Conservation (phyloP, 78 protist genomes). For the Cavenderia fasciculata region DNA sequence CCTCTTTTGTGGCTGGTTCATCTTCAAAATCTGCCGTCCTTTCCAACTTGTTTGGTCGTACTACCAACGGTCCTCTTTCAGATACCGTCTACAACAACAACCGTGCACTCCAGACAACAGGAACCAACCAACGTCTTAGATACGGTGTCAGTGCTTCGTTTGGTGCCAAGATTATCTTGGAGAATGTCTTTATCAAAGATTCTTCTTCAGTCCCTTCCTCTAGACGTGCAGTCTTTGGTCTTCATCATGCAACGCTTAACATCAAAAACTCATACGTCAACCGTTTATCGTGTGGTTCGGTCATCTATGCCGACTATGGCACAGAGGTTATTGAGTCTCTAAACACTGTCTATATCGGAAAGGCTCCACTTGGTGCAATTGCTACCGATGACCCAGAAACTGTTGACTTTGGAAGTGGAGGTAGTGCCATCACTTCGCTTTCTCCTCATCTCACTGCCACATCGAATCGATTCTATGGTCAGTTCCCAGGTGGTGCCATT, state of each 20-base stretch:
- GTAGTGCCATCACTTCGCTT: background rate
- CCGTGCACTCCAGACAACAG: too few relatives aligned
- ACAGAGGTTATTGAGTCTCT: background rate
- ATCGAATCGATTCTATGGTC: background rate
- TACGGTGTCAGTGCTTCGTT: background rate
- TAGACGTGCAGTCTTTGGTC: background rate
- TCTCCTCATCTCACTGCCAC: background rate
- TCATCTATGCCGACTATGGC: background rate
- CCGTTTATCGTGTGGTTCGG: background rate
- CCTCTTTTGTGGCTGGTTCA: too few relatives aligned
- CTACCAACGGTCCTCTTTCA: too few relatives aligned
- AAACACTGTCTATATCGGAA: background rate
- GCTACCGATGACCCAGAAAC: background rate
- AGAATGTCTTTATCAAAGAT: background rate
- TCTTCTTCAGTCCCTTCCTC: too few relatives aligned
- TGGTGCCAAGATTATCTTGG: background rate
- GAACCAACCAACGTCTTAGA: background rate
- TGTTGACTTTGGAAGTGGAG: background rate
- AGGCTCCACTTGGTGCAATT: too few relatives aligned
- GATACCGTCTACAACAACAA: too few relatives aligned
- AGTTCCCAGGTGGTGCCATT: background rate
- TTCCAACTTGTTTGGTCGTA: too few relatives aligned
- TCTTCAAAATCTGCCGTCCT: too few relatives aligned
- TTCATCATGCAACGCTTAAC: background rate
- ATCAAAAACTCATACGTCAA: background rate